These are phyloP conservation scores for Amylostereum chailletii DNA, from an alignment of 1,284 basidiomycete species.

Conservation along the genomic window DNA sequence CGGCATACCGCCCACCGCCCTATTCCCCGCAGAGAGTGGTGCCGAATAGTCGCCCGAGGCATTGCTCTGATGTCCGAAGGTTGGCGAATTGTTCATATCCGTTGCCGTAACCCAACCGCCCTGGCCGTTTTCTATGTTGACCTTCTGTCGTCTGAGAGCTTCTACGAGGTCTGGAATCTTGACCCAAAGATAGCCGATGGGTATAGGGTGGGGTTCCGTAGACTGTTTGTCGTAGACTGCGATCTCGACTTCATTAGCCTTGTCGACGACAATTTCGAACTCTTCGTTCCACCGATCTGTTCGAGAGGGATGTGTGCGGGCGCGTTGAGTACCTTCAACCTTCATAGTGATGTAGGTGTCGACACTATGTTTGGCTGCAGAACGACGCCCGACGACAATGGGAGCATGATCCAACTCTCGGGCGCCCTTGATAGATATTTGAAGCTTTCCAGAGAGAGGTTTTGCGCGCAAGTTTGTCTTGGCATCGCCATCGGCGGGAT, in stretches of 20 bases:
- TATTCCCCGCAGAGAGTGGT: constrained; percentile 23
- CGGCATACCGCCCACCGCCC: constrained; percentile 16
- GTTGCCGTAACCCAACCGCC: constrained; percentile 92
- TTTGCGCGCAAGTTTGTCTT: constrained; percentile 89
- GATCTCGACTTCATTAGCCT: constrained; percentile 97
- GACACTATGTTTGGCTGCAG: constrained; percentile 68
- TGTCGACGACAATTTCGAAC: constrained; percentile 94
- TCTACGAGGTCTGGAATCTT: constrained; percentile 94
- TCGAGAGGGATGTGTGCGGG: constrained; percentile 86
- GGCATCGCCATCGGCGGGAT: constrained; percentile 74
- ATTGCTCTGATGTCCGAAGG: constrained; percentile 12
- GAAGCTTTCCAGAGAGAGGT: constrained; percentile 89
- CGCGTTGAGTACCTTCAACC: constrained; percentile 92
- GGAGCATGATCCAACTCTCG: constrained; percentile 95
- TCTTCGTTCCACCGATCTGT: constrained; percentile 98
- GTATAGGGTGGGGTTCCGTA: constrained; percentile 72
- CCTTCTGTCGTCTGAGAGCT: constrained; percentile 89
- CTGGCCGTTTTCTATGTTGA: constrained; percentile 75
- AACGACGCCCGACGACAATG: constrained; percentile 52
- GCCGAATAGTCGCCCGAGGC: constrained; percentile 14
- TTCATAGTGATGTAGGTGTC: constrained; percentile 95
- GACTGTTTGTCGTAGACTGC: constrained; percentile 92
- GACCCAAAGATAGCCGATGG: constrained; percentile 95
- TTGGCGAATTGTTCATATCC: constrained; percentile 42
- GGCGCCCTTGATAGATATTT: constrained; percentile 83